A percentile compares a stretch with the other conserved stretches of the same genome.
These are phyloP conservation scores for Aspergillus sclerotialis DNA, from an alignment of 2,329 filamentous ascomycete species.

Conservation along the genomic window DNA sequence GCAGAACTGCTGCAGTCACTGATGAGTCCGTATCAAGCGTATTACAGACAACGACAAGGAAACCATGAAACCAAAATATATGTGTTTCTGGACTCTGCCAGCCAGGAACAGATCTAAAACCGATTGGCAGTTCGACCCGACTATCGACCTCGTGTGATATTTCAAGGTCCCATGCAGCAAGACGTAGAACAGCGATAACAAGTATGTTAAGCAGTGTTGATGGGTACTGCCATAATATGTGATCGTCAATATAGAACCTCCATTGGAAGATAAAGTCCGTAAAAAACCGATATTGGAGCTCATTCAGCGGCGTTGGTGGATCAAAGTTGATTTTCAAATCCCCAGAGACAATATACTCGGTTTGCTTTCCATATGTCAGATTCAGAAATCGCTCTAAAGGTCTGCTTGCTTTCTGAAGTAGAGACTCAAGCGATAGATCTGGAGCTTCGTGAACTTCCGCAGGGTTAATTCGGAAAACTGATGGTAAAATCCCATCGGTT, in stretches of 20 bases:
- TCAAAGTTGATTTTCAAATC: slow-evolving; percentile 12
- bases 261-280: slow-evolving; percentile 17
- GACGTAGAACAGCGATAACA: slow-evolving; percentile 13
- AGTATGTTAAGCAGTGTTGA: slow-evolving; percentile 13
- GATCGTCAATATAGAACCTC: slow-evolving; percentile 18
- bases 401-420: not conserved
- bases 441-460: not conserved
- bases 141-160: slow-evolving; percentile 5
- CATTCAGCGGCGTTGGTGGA: slow-evolving; percentile 16
- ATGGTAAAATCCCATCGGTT: not conserved
- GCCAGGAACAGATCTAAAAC: slow-evolving; percentile 2
- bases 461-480: slow-evolving; percentile 2
- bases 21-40: not conserved
- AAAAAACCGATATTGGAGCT: slow-evolving; percentile 19
- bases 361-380: slow-evolving; percentile 2
- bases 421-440: not conserved
- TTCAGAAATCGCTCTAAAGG: not conserved
- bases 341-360: slow-evolving; percentile 1
- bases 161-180: slow-evolving; percentile 18
- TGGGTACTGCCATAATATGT: slow-evolving; percentile 12
- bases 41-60: slow-evolving; percentile 9
- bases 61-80: slow-evolving; percentile 14
- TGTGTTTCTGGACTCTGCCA: slow-evolving; percentile 7
- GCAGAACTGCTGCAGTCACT: not conserved
- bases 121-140: slow-evolving; percentile 10